phyloP scores from a whole-genome alignment of 2,329 filamentous ascomycete genomes.

The Monosporascus sp. region DNA sequence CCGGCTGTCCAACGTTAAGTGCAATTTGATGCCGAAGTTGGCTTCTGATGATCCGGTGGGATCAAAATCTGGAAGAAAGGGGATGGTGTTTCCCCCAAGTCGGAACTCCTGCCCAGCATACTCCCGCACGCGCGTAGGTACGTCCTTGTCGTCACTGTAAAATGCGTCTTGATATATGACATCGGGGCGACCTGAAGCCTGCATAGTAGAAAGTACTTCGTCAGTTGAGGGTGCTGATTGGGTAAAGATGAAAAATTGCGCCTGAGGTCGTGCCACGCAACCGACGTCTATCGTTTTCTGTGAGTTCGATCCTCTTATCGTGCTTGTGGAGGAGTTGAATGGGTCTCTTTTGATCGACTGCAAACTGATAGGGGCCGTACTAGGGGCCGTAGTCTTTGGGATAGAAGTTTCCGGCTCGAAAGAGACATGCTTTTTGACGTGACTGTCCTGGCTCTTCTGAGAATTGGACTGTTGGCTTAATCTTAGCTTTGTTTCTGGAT shows the following conservation, averaged over 20 bases:
- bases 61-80: conserved; percentile 77
- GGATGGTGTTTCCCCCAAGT: conserved; percentile 67
- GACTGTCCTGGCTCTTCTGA: conserved; percentile 39
- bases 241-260: conserved; percentile 26
- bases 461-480: conserved; percentile 60
- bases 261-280: conserved; percentile 15
- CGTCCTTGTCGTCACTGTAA: conserved; percentile 78
- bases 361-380: conserved; percentile 2
- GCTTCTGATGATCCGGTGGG: conserved; percentile 50
- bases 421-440: conserved; percentile 29
- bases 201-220: conserved; percentile 52
- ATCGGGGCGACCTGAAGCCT: conserved; percentile 52
- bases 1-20: conserved; percentile 41
- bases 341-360: conserved; percentile 11
- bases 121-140: conserved; percentile 69
- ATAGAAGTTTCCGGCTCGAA: conserved; percentile 21
- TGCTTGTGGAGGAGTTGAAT: conserved; percentile 10
- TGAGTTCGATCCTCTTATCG: conserved; percentile 4
- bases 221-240: conserved; percentile 26
- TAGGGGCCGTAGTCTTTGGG: conserved; percentile 2
- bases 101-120: conserved; percentile 86
- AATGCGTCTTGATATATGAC: conserved; percentile 80
- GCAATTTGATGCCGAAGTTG: conserved; percentile 46
- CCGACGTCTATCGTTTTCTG: conserved; percentile 15
- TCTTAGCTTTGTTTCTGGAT: conserved; percentile 55